Evolutionary conservation across 1,284 basidiomycete species (phyloP).

Genomic region (Rhodotorula sp.): DNA sequence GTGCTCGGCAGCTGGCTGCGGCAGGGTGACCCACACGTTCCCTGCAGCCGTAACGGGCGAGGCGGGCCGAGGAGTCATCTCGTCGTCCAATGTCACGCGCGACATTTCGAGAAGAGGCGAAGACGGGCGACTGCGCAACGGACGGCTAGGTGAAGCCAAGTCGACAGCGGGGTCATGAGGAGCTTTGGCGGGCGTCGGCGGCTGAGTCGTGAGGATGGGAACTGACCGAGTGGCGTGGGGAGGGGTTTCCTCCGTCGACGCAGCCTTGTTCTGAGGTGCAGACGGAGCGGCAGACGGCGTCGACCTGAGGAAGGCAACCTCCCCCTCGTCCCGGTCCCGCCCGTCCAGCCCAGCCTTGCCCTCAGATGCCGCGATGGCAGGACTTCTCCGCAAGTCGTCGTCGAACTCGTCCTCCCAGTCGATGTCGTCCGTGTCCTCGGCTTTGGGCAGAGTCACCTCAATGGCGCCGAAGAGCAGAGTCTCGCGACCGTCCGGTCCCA

Average conservation of each 20-base stretch:
- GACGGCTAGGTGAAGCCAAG: too few relatives aligned
- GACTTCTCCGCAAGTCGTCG: neutral
- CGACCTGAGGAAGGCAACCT: conserved; percentile 10
- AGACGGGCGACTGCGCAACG: too few relatives aligned
- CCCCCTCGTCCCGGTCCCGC: neutral
- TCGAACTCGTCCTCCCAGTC: conserved; percentile 8
- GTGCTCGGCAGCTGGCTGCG: too few relatives aligned
- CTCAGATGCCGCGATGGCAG: neutral
- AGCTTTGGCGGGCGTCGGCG: conserved; percentile 30
- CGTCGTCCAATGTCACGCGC: too few relatives aligned
- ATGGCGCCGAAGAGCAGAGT: conserved; percentile 39
- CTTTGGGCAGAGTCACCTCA: conserved; percentile 32
- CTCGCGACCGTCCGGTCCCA: conserved; percentile 37
- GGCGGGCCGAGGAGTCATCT: too few relatives aligned
- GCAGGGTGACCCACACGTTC: too few relatives aligned
- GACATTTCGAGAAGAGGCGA: too few relatives aligned
- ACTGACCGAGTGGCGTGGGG: neutral
- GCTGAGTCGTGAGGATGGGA: conserved; percentile 25
- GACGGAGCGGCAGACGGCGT: neutral
- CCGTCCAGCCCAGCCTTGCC: neutral
- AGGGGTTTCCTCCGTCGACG: conserved; percentile 2
- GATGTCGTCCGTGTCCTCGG: conserved; percentile 22
- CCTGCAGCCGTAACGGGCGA: too few relatives aligned
- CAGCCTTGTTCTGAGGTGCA: neutral
- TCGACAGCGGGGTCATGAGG: neutral